Evolutionary conservation across 2,329 filamentous ascomycete genomes (phyloP).

Genomic region (Cercospora sojina): DNA sequence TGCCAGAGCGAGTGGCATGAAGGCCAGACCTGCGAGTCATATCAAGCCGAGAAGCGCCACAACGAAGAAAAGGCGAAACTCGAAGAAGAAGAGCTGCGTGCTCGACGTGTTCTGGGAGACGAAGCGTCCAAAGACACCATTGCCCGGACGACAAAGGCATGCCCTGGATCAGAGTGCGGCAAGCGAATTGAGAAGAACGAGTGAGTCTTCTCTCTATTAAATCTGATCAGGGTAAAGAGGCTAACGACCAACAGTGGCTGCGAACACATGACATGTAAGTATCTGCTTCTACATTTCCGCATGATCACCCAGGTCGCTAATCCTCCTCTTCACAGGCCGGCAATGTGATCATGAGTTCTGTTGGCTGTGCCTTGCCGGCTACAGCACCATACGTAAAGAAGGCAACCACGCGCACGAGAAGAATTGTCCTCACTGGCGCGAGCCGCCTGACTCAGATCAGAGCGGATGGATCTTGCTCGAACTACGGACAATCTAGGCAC

Average conservation of each 20-base stretch:
- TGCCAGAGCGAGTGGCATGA: conserved; percentile 30
- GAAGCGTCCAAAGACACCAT: no score
- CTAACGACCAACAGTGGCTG: conserved; percentile 22
- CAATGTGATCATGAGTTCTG: conserved; percentile 19
- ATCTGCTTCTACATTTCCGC: background rate
- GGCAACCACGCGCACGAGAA: background rate
- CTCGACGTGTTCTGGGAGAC: no score
- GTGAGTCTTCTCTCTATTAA: no score
- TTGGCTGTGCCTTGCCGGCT: conserved; percentile 18
- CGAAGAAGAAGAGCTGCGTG: no score
- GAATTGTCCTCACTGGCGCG: background rate
- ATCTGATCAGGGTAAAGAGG: no score
- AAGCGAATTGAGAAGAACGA: conserved; percentile 27
- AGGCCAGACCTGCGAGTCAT: conserved; percentile 28
- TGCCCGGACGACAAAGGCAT: conserved; percentile 29
- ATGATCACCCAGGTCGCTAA: background rate
- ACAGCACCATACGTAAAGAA: background rate
- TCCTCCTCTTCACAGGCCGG: background rate
- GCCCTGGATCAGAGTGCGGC: no score
- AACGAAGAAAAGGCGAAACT: no score
- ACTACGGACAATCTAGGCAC: no score
- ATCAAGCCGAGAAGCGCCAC: no score
- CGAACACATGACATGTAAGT: conserved; percentile 27
- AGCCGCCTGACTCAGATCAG: no score
- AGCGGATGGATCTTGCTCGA: no score